Evolutionary conservation across 805 yeast species (phyloP).

Genomic region (Kazachstania viticola): DNA sequence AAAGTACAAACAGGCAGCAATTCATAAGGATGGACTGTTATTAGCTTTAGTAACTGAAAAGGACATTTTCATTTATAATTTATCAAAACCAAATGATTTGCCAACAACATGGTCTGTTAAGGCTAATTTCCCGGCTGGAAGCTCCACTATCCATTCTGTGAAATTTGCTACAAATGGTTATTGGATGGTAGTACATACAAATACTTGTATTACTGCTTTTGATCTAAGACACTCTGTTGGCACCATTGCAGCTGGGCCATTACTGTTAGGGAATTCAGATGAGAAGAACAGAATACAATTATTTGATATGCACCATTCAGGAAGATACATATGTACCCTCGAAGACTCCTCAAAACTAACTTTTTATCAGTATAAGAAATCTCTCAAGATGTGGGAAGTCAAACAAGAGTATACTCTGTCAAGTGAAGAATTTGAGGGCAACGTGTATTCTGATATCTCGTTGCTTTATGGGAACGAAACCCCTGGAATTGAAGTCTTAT

Average conservation of each 20-base stretch:
- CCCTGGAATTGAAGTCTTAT: too few relatives aligned
- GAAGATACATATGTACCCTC: constrained; percentile 1
- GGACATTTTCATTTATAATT: constrained; percentile 6
- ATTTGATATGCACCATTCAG: constrained; percentile 3
- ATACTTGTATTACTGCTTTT: constrained; percentile 8
- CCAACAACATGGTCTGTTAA: constrained; percentile 8
- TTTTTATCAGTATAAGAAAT: constrained; percentile 5
- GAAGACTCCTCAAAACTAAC: not conserved
- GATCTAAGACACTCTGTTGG: constrained; percentile 20
- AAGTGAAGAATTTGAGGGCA: too few relatives aligned
- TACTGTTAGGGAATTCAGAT: not conserved
- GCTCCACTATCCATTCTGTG: constrained; percentile 7
- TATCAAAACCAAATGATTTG: constrained; percentile 7
- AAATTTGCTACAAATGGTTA: constrained; percentile 23
- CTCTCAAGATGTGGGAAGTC: constrained; percentile 7
- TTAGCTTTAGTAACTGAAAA: constrained; percentile 15
- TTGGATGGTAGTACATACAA: constrained; percentile 20
- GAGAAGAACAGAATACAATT: not conserved
- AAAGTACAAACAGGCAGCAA: constrained; percentile 1
- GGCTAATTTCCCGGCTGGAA: constrained; percentile 7
- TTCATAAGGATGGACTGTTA: constrained; percentile 31
- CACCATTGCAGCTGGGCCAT: constrained; percentile 12
- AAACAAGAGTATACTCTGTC: too few relatives aligned
- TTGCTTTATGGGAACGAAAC: too few relatives aligned
- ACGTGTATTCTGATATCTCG: too few relatives aligned